These are phyloP conservation scores for Ligustrum vulgare DNA, from an alignment of 257 asterid species.

Conservation along the genomic window DNA sequence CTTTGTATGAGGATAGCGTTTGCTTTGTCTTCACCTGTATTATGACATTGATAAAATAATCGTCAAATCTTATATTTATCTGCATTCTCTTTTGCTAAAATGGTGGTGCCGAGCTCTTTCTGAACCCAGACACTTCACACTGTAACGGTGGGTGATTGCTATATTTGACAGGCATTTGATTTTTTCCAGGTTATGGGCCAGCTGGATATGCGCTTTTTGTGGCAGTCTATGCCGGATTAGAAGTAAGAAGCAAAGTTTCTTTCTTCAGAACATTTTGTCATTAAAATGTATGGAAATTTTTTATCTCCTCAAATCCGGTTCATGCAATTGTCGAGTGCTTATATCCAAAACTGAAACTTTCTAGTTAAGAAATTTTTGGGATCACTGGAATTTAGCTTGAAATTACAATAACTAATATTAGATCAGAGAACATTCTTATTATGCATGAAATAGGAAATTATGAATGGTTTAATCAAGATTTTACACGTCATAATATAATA, in stretches of 20 bases:
- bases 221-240: conserved; percentile 87
- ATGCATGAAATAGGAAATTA: background rate
- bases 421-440: background rate
- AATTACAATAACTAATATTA: background rate
- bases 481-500: background rate
- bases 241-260: conserved; percentile 52
- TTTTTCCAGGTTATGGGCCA: conserved; percentile 74
- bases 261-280: conserved; percentile 20
- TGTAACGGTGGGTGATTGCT: background rate
- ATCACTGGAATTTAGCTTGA: background rate
- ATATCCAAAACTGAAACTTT: conserved; percentile 10
- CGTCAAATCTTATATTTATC: background rate
- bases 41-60: background rate
- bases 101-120: background rate
- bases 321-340: background rate
- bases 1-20: background rate
- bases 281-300: conserved; percentile 11
- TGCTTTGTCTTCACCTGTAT: background rate
- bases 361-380: background rate
- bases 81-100: background rate
- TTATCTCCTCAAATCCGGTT: conserved; percentile 8
- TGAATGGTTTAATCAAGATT: background rate
- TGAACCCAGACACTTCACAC: background rate
- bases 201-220: conserved; percentile 93
- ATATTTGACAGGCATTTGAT: background rate